Conservation (phyloP, 495 filamentous ascomycete species). For the Tetracladium setigerum region DNA sequence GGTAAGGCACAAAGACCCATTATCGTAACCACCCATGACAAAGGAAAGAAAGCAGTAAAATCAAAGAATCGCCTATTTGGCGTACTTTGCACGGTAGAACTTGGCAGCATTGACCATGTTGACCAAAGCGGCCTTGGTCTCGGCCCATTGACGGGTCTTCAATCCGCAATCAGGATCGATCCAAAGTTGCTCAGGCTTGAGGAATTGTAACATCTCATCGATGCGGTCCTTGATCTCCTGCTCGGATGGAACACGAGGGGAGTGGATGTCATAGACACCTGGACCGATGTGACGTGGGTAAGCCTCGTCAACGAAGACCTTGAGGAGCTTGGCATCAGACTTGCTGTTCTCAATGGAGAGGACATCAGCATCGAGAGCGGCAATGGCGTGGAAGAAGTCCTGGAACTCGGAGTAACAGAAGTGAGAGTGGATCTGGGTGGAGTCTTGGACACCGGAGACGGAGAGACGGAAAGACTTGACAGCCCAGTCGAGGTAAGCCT, state of each 20-base stretch:
- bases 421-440: constrained; percentile 98
- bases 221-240: constrained; percentile 96
- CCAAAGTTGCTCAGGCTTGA: constrained; percentile 94
- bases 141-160: constrained; percentile 94
- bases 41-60: constrained; percentile 11
- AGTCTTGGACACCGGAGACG: constrained; percentile 81
- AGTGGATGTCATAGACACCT: constrained; percentile 99
- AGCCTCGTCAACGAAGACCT: constrained; percentile 93
- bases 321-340: constrained; percentile 96
- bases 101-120: constrained; percentile 97
- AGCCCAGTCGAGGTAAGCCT: constrained; percentile 92
- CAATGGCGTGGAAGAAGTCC: constrained; percentile 99
- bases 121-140: constrained; percentile 86
- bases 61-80: constrained; percentile 23
- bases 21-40: constrained; percentile 2
- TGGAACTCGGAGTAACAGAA: constrained; percentile 99
- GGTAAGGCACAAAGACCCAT: constrained; percentile 23
- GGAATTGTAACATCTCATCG: constrained; percentile 92
- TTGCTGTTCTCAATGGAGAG: constrained; percentile 99
- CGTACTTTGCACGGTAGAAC: constrained; percentile 85
- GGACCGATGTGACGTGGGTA: constrained; percentile 97
- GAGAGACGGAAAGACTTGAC: constrained; percentile 95
- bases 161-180: constrained; percentile 98
- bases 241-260: constrained; percentile 88
- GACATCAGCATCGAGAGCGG: constrained; percentile 95